A percentile compares a stretch with the other conserved stretches of the same genome.
These are phyloP conservation scores for Echria macrotheca DNA, from an alignment of 495 filamentous ascomycete genomes.

Conservation along the genomic window DNA sequence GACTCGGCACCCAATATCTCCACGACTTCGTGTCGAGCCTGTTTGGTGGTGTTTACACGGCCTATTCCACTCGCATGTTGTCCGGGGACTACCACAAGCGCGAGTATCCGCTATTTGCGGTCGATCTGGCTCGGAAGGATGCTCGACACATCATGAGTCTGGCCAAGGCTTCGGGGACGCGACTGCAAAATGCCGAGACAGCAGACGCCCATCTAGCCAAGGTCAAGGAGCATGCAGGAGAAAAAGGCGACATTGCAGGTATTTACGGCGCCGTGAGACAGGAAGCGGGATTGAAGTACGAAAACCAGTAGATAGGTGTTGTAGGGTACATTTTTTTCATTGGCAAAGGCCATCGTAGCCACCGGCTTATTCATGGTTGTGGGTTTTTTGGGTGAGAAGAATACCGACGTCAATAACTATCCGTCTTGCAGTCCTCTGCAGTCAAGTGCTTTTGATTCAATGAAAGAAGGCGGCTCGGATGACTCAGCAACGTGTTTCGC, in stretches of 20 bases:
- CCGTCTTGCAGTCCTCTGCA: too few species aligned
- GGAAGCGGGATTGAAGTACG: slow-evolving; percentile 66
- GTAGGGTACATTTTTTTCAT: neutral
- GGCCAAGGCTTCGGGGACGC: slow-evolving; percentile 56
- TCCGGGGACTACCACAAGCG: slow-evolving; percentile 63
- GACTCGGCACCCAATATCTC: slow-evolving; percentile 64
- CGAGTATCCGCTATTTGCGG: slow-evolving; percentile 72
- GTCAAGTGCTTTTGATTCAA: too few species aligned
- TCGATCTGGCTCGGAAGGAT: slow-evolving; percentile 84
- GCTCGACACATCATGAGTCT: slow-evolving; percentile 65
- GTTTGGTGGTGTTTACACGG: slow-evolving; percentile 58
- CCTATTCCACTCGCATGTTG: slow-evolving; percentile 70
- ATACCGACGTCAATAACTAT: neutral
- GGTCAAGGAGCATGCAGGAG: slow-evolving; percentile 68
- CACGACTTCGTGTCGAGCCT: slow-evolving; percentile 62
- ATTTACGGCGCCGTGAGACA: slow-evolving; percentile 74
- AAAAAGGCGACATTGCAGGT: slow-evolving; percentile 73
- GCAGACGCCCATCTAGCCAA: slow-evolving; percentile 58
- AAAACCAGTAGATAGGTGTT: slow-evolving; percentile 37
- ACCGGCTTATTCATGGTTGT: slow-evolving; percentile 1
- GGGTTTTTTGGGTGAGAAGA: neutral
- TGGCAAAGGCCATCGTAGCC: too few species aligned
- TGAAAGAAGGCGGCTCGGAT: too few species aligned
- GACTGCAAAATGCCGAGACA: slow-evolving; percentile 60
- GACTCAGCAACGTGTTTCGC: neutral